phyloP scores from a whole-genome alignment of 83 land plant species.

The Picea abies region DNA sequence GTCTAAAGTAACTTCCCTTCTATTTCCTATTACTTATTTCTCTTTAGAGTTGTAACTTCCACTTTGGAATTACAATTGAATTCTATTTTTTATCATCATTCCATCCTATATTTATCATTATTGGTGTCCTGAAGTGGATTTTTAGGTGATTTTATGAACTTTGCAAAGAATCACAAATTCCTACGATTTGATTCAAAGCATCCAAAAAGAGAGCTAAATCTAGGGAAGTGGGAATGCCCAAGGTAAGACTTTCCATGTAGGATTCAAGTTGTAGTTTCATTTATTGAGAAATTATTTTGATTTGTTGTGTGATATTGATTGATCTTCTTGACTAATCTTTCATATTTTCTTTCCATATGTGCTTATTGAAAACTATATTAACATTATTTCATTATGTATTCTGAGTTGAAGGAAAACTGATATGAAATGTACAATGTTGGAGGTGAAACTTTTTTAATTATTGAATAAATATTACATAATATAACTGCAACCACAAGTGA shows the following conservation, averaged over 20 bases:
- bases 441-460: no score
- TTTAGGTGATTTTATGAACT: conserved; percentile 77
- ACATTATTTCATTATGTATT: not conserved
- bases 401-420: not conserved
- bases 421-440: not conserved
- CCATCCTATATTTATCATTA: not conserved
- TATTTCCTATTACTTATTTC: no score
- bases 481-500: no score
- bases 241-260: no score
- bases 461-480: no score
- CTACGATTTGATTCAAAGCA: conserved; percentile 55
- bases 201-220: conserved; percentile 42
- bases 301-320: not conserved
- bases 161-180: conserved; percentile 72
- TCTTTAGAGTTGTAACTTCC: not conserved
- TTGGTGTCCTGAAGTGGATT: not conserved
- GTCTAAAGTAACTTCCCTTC: no score
- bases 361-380: not conserved
- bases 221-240: no score
- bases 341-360: not conserved
- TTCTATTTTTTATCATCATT: not conserved
- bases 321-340: not conserved
- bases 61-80: not conserved
- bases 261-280: no score
- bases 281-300: not conserved